Percentiles rank a stretch among this genome's conserved stretches.
Conservation (phyloP, 2,329 filamentous ascomycete species). For the Helotiales sp. region DNA sequence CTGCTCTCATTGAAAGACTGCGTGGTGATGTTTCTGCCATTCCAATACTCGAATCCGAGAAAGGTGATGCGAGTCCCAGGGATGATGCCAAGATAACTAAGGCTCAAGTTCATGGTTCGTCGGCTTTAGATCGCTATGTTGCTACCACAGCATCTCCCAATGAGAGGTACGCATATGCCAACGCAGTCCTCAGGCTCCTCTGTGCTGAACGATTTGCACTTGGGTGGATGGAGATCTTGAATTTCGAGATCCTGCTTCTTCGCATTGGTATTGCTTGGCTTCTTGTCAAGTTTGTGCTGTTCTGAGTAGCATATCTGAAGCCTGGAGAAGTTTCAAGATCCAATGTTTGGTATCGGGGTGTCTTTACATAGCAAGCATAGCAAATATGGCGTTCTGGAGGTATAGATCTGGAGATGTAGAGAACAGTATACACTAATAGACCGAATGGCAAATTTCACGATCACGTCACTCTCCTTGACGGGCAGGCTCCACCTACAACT, state of each 20-base stretch:
- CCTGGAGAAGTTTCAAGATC: too few relatives aligned
- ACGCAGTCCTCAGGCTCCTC: conserved; percentile 4
- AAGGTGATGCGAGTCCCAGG: not conserved
- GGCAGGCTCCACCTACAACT: too few relatives aligned
- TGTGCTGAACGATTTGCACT: conserved; percentile 17
- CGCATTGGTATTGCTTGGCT: conserved; percentile 6
- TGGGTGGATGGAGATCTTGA: conserved; percentile 22
- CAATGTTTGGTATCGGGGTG: too few relatives aligned
- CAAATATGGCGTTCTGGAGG: too few relatives aligned
- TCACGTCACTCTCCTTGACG: too few relatives aligned
- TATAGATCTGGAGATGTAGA: too few relatives aligned
- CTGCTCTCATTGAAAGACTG: not conserved
- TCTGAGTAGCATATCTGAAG: too few relatives aligned
- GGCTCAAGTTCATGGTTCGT: not conserved
- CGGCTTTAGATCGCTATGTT: conserved; percentile 1
- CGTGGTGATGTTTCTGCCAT: not conserved
- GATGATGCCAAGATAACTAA: not conserved
- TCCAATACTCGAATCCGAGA: not conserved
- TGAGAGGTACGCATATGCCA: not conserved
- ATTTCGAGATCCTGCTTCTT: conserved; percentile 18
- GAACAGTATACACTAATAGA: too few relatives aligned
- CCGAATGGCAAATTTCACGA: too few relatives aligned
- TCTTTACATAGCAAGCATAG: too few relatives aligned
- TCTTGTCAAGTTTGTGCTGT: not conserved
- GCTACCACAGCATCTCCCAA: not conserved